Conservation (phyloP, 2,329 filamentous ascomycete species). For the Ambrosiella xylebori region DNA sequence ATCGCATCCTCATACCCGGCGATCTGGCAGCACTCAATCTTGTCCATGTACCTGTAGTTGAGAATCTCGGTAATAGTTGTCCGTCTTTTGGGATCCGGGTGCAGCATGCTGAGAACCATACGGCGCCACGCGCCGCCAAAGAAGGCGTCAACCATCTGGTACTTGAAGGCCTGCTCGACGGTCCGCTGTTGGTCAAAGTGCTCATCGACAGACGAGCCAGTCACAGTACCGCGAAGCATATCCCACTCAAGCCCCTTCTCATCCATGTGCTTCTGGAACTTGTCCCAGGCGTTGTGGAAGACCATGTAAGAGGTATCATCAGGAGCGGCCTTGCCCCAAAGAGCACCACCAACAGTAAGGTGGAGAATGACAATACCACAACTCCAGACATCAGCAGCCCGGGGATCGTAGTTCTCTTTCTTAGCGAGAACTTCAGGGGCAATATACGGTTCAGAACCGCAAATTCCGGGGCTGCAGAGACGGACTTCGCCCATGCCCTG, state of each 20-base stretch:
- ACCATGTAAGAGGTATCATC: conserved; percentile 43
- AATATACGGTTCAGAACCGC: conserved; percentile 73
- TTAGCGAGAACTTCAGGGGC: conserved; percentile 68
- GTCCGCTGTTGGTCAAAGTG: neutral
- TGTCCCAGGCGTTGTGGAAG: conserved; percentile 50
- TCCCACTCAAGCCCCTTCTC: conserved; percentile 1
- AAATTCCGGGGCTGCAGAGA: conserved; percentile 61
- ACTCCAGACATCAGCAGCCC: conserved; percentile 72
- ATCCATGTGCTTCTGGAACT: conserved; percentile 32
- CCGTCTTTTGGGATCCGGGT: conserved; percentile 57
- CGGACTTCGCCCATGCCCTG: conserved; percentile 53
- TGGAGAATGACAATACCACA: conserved; percentile 70
- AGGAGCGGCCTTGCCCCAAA: conserved; percentile 54
- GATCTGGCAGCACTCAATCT: conserved; percentile 61
- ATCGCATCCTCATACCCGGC: conserved; percentile 49
- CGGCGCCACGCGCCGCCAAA: conserved; percentile 52
- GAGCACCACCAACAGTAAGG: conserved; percentile 51
- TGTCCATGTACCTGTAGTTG: conserved; percentile 54
- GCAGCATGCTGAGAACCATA: conserved; percentile 65
- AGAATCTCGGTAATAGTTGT: conserved; percentile 52
- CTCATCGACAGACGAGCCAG: neutral
- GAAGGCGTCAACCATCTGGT: conserved; percentile 32
- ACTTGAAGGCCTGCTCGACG: neutral
- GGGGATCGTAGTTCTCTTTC: conserved; percentile 49
- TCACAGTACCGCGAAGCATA: neutral